Evolutionary conservation across 305 asterid genomes (phyloP), one percentile per base, ranked within the genome.

Genomic region (Vinca major): DNA sequence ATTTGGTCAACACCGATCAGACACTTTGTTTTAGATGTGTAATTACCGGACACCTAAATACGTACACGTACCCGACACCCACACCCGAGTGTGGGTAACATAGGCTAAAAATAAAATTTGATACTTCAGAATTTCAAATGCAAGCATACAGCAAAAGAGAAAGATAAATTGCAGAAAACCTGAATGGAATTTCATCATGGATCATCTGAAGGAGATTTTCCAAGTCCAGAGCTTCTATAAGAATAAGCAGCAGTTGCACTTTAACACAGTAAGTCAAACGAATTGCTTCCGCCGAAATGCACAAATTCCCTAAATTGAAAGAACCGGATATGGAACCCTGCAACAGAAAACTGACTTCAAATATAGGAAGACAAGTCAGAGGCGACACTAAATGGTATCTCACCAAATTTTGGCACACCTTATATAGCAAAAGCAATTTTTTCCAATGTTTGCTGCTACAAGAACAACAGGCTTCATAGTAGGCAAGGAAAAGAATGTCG

Each of bases 171-270:
- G 73, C 73, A 72, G 62, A 73, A 84, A 76, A 93, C 99, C 99
- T 89, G 87, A 89, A 89, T 4, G 97, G 83, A 74, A 69, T 76
- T 75, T 83, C 87, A 76, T 94, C 97, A 66, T 89, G 93, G 82
- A 91, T 74, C 97, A 91, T 88, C 71, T 91, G 97, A 70, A 94
- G 92, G 72, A 94, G 89, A 85, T 55, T 86, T 81, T 94, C 99
- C 79, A 94, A 84, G 80, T 94, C 86, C 77, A 94, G 75, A 70
- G 95, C 84, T 82, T 91, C 96, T 20, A 94, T 91, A 75, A 94
- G 96, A 77, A 89, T 85, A 79, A 91, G 83, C 50, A 89, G 77
- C 78, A 94, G 80, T 80, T 88, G 96, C 74, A 91, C 92, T 88
- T 89, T 89, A 68, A 88, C 88, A 81, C 82, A 91, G 82, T 83